Evolutionary conservation across 768 basidiomycete genomes (phyloP).

Genomic region (Guyanaporus albipodus): DNA sequence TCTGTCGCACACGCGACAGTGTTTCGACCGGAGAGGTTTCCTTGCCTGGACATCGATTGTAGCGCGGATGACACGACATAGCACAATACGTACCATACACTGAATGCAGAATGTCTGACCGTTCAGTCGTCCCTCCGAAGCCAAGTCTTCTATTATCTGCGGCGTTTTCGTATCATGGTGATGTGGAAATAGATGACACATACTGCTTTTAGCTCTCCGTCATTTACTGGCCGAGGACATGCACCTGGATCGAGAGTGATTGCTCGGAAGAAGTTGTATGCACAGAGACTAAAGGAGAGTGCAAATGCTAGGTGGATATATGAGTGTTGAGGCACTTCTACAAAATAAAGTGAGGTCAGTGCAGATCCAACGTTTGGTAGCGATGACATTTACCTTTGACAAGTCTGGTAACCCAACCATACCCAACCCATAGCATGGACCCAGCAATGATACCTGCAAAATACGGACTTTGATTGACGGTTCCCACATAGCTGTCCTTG

Average conservation of each 20-base stretch:
- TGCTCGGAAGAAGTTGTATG: conserved; percentile 89
- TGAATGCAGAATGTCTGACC: conserved; percentile 96
- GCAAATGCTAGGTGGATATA: conserved; percentile 77
- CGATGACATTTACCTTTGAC: conserved; percentile 49
- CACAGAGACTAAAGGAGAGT: conserved; percentile 63
- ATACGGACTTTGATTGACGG: conserved; percentile 84
- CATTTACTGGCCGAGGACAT: conserved; percentile 75
- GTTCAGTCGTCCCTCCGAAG: conserved; percentile 83
- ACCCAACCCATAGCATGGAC: conserved; percentile 84
- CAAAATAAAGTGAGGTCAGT: neutral
- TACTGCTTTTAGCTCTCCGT: conserved; percentile 85
- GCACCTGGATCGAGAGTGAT: conserved; percentile 87
- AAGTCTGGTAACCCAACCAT: conserved; percentile 76
- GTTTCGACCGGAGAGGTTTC: conserved; percentile 91
- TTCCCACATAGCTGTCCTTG: conserved; percentile 76
- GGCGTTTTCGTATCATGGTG: neutral
- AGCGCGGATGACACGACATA: neutral
- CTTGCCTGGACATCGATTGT: conserved; percentile 48
- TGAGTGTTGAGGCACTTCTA: conserved; percentile 75
- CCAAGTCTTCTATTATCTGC: conserved; percentile 87
- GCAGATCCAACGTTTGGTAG: neutral
- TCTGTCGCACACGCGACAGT: conserved; percentile 87
- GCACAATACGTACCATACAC: conserved; percentile 67
- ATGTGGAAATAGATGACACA: conserved; percentile 23
- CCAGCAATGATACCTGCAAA: conserved; percentile 87